These are phyloP conservation scores for Erodium texanum DNA, from an alignment of 441 rosid species.

Conservation along the genomic window DNA sequence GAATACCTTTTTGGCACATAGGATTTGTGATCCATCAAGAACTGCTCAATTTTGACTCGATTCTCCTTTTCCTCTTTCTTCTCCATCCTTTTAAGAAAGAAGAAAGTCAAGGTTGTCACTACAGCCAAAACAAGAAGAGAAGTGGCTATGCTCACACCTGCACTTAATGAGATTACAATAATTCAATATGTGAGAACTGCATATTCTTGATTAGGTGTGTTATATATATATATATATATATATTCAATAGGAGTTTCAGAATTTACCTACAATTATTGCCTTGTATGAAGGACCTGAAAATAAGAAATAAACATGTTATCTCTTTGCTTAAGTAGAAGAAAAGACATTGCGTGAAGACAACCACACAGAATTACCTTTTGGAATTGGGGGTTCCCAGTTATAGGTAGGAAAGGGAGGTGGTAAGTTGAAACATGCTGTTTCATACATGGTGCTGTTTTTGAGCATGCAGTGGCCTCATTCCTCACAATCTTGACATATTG, in stretches of 20 bases:
- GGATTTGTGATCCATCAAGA: conserved; percentile 1
- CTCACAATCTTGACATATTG: conserved; percentile 3
- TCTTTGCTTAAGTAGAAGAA: background rate
- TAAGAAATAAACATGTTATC: background rate
- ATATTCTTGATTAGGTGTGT: background rate
- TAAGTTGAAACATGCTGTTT: conserved; percentile 2
- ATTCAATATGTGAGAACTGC: background rate
- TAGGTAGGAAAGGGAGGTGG: background rate
- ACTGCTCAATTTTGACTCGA: conserved; percentile 1
- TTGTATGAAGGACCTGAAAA: background rate
- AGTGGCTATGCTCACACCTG: conserved; percentile 1
- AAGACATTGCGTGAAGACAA: background rate
- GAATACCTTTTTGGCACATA: conserved; percentile 1
- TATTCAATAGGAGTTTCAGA: background rate
- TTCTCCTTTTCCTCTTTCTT: background rate
- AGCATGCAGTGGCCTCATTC: background rate
- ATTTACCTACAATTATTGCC: background rate
- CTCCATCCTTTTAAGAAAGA: background rate
- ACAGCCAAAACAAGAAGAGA: conserved; percentile 1
- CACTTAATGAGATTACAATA: background rate
- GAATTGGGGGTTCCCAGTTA: background rate
- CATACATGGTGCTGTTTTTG: background rate
- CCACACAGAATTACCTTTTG: background rate
- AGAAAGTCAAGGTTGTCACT: conserved; percentile 1
- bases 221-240: too few species aligned